These are phyloP conservation scores for Candida buenavistaensis DNA, from an alignment of 1,139 yeast genomes.

Conservation along the genomic window DNA sequence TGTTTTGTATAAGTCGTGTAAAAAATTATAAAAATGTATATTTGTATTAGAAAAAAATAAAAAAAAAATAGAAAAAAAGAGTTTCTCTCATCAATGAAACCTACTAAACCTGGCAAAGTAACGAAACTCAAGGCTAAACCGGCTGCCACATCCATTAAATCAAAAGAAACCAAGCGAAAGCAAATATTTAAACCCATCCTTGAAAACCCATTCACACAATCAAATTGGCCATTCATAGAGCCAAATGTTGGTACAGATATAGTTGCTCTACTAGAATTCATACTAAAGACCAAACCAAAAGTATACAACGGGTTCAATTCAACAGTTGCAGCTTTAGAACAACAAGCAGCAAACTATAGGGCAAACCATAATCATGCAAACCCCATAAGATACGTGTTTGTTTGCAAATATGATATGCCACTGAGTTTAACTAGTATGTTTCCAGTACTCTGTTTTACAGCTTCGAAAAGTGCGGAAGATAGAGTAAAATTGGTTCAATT, in stretches of 20 bases:
- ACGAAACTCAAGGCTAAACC: slow-evolving; percentile 4
- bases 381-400: slow-evolving; percentile 45
- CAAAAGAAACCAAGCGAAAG: slow-evolving; percentile 43
- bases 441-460: slow-evolving; percentile 51
- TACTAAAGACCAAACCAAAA: slow-evolving; percentile 27
- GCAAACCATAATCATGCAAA: slow-evolving; percentile 13
- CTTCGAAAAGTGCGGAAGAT: slow-evolving; percentile 29
- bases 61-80: neutral
- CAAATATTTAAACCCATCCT: slow-evolving; percentile 62
- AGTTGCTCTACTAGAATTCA: slow-evolving; percentile 37
- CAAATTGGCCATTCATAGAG: slow-evolving; percentile 54
- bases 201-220: slow-evolving; percentile 58
- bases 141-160: slow-evolving; percentile 41
- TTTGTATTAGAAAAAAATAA: neutral
- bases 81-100: too few relatives aligned
- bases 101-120: slow-evolving; percentile 1
- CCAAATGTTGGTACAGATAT: slow-evolving; percentile 38
- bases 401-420: slow-evolving; percentile 57
- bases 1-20: slow-evolving; percentile 1
- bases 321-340: slow-evolving; percentile 50
- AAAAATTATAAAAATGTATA: neutral
- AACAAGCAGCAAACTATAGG: slow-evolving; percentile 35
- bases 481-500: slow-evolving; percentile 53
- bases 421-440: slow-evolving; percentile 48
- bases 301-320: slow-evolving; percentile 56